Evolutionary conservation across 2,329 filamentous ascomycete genomes (phyloP), one percentile per base, ranked within the genome.

Genomic region (Phialophora macrospora): DNA sequence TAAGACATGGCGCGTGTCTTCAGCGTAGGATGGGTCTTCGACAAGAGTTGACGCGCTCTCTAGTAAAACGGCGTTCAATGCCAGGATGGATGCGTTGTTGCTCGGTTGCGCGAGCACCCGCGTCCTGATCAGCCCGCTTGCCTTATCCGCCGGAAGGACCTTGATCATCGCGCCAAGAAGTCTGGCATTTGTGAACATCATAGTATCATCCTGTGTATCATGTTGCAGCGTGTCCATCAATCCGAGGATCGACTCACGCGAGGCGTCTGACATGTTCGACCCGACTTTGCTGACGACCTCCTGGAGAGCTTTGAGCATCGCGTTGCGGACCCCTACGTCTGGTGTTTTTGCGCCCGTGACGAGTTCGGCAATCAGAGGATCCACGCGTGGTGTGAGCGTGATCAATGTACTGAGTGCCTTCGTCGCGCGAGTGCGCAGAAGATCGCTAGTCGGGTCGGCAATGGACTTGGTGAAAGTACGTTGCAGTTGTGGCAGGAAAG

Each of bases 241-340:
- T 51, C 87, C 86, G 56, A 99, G 82, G 28, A 99, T 92, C n/a
- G 93, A 88, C 66, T 88, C 86, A 62, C 93, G 88, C 55, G 94
- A 97, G 24, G 88, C 82, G 73, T 98, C 95, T 73, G 91, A 93
- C 95, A 99, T 99, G 79, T 94, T 97, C 64, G 85, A 84, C 62
- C 95, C 95, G 20, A 93, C 94, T 79, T 97, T 97, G 82, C 92
- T 94, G 67, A 99, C 90, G 32, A 99, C 95, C 75, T 98, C 94
- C 75, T 96, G 97, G 54, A 99, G 80, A 2, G 95, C 95, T 82
- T 96, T 97, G 73, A 99, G 85, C 95, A 99, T 99, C 30, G 95
- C 95, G 71, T 90, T 95, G 79, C 88, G 91, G 70, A 99, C 95
- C 54, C 94, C 94, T 5, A 87, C 75, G 75, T 98, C 94, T 1